Percentiles rank a stretch among this genome's conserved stretches.
Evolutionary conservation across 148 eudicot species (phyloP).

Genomic region (Vaccinium macrocarpon): DNA sequence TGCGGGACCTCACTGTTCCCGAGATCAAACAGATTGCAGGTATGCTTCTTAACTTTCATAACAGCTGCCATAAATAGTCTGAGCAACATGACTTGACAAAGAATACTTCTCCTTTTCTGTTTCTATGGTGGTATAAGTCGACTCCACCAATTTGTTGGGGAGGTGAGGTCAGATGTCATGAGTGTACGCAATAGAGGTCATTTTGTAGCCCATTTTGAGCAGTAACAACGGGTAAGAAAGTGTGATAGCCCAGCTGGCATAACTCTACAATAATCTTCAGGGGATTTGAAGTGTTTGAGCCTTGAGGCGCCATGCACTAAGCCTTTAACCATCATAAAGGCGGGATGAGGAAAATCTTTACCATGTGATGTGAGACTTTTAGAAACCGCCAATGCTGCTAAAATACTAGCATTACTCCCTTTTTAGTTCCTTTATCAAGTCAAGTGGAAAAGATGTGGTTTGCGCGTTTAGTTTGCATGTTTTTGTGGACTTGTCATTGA

Average conservation of each 20-base stretch:
- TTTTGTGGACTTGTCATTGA: neutral
- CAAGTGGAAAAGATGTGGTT: neutral
- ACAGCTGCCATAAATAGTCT: neutral
- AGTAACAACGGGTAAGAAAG: neutral
- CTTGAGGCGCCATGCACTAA: neutral
- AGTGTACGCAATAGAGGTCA: neutral
- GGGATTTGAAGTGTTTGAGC: neutral
- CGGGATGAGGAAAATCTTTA: neutral
- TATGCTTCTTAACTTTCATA: conserved; percentile 20
- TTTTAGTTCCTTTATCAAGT: neutral
- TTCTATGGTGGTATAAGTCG: neutral
- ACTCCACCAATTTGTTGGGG: neutral
- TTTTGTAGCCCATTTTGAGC: neutral
- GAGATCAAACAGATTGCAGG: conserved; percentile 99
- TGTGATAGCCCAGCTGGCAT: neutral
- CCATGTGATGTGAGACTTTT: neutral
- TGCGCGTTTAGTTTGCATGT: neutral
- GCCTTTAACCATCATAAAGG: neutral
- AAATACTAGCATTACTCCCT: neutral
- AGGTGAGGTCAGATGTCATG: neutral
- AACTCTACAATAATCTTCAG: neutral
- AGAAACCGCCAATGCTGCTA: neutral
- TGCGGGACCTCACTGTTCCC: conserved; percentile 70
- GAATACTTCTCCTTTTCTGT: neutral
- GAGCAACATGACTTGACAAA: neutral